phyloP scores from a whole-genome alignment of 768 basidiomycete species.

The Agrocybe pediades region DNA sequence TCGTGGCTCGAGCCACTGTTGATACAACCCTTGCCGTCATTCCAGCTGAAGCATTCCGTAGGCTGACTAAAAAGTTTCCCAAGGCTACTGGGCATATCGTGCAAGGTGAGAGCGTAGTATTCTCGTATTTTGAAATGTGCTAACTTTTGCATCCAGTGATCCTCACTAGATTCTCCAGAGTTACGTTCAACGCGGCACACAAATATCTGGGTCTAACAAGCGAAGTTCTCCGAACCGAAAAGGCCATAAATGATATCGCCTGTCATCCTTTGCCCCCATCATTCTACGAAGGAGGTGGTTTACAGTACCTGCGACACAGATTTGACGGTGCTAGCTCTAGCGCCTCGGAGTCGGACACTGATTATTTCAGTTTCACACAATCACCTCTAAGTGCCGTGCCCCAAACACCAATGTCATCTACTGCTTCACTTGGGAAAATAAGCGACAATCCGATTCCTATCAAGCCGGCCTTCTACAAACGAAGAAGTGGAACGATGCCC shows the following conservation, averaged over 20 bases:
- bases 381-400: constrained; percentile 21
- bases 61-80: constrained; percentile 94
- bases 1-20: constrained; percentile 90
- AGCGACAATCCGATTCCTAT: constrained; percentile 22
- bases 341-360: constrained; percentile 52
- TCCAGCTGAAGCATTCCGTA: constrained; percentile 93
- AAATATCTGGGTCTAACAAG: constrained; percentile 93
- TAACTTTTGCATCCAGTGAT: constrained; percentile 59
- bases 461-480: constrained; percentile 18
- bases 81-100: constrained; percentile 97
- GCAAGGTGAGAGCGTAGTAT: constrained; percentile 57
- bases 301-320: constrained; percentile 87
- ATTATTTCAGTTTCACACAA: constrained; percentile 52
- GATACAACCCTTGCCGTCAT: constrained; percentile 98
- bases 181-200: constrained; percentile 97
- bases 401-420: constrained; percentile 21
- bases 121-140: constrained; percentile 1
- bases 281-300: constrained; percentile 92
- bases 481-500: constrained; percentile 3
- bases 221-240: constrained; percentile 95
- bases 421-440: constrained; percentile 28
- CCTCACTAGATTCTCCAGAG: constrained; percentile 92
- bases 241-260: constrained; percentile 95
- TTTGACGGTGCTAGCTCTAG: constrained; percentile 64
- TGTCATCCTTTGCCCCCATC: constrained; percentile 90